Evolutionary conservation across 2,329 filamentous ascomycete species (phyloP).

Genomic region (Ascochyta clinopodiicola): DNA sequence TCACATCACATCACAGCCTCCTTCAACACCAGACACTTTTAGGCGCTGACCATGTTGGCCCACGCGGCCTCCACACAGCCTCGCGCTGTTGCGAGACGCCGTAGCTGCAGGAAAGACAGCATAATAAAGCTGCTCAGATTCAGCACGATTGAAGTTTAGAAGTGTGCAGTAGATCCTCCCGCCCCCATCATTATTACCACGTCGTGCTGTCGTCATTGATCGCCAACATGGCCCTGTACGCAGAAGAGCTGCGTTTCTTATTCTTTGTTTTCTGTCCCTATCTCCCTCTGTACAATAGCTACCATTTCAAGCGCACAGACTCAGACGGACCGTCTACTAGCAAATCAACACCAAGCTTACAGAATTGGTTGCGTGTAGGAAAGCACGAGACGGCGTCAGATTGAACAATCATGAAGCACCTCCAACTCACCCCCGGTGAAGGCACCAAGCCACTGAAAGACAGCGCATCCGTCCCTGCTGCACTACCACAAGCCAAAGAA

Average conservation of each 20-base stretch:
- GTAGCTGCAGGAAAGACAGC: neutral
- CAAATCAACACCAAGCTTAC: slow-evolving; percentile 1
- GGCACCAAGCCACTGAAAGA: slow-evolving; percentile 51
- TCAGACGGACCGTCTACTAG: slow-evolving; percentile 1
- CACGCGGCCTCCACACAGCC: slow-evolving; percentile 10
- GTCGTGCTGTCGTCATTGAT: slow-evolving; percentile 34
- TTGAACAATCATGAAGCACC: slow-evolving; percentile 44
- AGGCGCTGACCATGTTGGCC: neutral
- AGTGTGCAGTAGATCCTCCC: neutral
- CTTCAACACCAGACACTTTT: slow-evolving; percentile 9
- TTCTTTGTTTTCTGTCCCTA: slow-evolving; percentile 37
- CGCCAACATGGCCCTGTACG: slow-evolving; percentile 27
- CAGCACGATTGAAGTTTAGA: neutral
- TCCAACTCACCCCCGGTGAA: slow-evolving; percentile 50
- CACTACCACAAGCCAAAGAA: slow-evolving; percentile 53
- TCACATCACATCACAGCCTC: slow-evolving; percentile 7
- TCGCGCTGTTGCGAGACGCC: neutral
- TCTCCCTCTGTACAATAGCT: slow-evolving; percentile 33
- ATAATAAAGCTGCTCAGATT: neutral
- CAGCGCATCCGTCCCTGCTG: slow-evolving; percentile 38
- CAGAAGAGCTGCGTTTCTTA: slow-evolving; percentile 34
- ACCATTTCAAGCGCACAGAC: slow-evolving; percentile 13
- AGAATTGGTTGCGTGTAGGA: neutral
- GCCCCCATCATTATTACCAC: slow-evolving; percentile 25
- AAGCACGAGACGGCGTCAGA: neutral